Evolutionary conservation across 176 grass and related monocot species (phyloP).

Genomic region (sorghum (Sorghum bicolor)): DNA sequence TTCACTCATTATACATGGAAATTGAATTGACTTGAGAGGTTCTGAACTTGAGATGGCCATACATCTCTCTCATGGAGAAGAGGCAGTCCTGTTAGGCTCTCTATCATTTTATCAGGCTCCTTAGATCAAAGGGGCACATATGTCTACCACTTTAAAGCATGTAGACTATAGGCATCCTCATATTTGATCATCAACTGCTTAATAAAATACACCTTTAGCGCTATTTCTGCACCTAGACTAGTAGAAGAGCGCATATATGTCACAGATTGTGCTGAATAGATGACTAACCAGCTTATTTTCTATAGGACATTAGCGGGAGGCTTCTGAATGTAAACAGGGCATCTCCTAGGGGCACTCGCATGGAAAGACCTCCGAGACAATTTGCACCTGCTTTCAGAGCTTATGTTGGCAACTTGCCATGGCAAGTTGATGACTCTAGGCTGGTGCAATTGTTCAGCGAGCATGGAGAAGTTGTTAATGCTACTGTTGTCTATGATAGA

Average conservation of each 20-base stretch:
- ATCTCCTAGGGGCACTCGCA: slow-evolving; percentile 66
- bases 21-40: neutral
- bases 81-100: neutral
- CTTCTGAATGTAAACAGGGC: slow-evolving; percentile 80
- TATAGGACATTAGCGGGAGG: slow-evolving; percentile 73
- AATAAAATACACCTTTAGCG: neutral
- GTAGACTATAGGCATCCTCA: neutral
- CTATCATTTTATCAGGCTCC: neutral
- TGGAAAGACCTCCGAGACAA: slow-evolving; percentile 54
- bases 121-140: neutral
- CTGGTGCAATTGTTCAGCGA: slow-evolving; percentile 70
- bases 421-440: slow-evolving; percentile 75
- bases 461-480: slow-evolving; percentile 70
- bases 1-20: neutral
- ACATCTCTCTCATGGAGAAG: slow-evolving; percentile 12
- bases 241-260: neutral
- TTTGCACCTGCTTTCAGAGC: slow-evolving; percentile 58
- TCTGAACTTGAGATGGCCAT: neutral
- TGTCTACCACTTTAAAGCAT: neutral
- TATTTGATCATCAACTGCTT: neutral
- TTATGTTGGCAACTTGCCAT: slow-evolving; percentile 92
- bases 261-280: neutral
- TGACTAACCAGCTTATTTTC: neutral
- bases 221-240: neutral
- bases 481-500: slow-evolving; percentile 61